A percentile compares a stretch with the other conserved stretches of the same genome.
Evolutionary conservation across 2,329 filamentous ascomycete species (phyloP).

Genomic region (Aureobasidium sp.): DNA sequence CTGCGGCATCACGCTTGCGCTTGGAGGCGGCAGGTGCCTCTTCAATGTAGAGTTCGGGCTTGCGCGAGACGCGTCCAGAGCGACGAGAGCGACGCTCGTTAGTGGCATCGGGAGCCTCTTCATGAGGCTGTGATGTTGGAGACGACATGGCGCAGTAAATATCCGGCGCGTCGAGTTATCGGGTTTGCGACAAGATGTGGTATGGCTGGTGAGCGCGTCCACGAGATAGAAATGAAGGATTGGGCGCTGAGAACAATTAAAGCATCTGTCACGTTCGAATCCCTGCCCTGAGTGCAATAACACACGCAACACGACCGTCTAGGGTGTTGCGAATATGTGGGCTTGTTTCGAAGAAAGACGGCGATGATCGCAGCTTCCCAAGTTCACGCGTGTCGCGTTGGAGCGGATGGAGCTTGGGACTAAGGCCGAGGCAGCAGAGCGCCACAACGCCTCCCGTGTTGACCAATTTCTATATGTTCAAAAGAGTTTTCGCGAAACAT

Average conservation of each 20-base stretch:
- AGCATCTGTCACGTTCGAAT: not conserved
- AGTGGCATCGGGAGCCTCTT: not conserved
- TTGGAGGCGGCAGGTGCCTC: slow-evolving; percentile 28
- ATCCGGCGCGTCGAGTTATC: not conserved
- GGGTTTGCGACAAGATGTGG: slow-evolving; percentile 2
- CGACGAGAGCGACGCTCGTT: slow-evolving; percentile 16
- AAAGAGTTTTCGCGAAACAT: not conserved
- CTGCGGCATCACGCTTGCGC: slow-evolving; percentile 39
- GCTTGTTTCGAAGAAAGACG: not conserved
- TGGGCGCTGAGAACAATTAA: not conserved
- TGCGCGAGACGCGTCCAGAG: slow-evolving; percentile 19
- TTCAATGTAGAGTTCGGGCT: slow-evolving; percentile 16
- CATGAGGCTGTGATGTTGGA: not conserved
- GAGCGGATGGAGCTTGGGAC: not conserved
- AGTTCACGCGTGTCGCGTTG: slow-evolving; percentile 1
- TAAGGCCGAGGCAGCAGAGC: not conserved
- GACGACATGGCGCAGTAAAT: not conserved
- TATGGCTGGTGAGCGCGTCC: not conserved
- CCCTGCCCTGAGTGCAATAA: not conserved
- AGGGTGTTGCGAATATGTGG: not conserved
- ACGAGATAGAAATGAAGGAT: not conserved
- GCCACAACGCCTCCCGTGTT: not conserved
- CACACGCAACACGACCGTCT: not conserved
- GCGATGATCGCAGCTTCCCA: not conserved
- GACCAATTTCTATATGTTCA: too few species aligned